phyloP scores from a whole-genome alignment of 2,329 filamentous ascomycete species.

The Hypoxylon sp. region DNA sequence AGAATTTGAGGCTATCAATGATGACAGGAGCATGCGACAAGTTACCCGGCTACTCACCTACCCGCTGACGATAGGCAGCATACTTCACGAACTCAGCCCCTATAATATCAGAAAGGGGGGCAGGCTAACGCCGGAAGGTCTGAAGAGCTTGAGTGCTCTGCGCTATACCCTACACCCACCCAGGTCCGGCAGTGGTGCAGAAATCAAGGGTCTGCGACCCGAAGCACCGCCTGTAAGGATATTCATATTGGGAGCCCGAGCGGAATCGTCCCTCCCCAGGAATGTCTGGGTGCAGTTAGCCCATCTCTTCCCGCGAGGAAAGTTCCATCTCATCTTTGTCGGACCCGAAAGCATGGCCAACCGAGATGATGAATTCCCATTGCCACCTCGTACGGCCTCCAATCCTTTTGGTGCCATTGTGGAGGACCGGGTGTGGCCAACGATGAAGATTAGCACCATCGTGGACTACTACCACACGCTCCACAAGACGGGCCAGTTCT shows the following conservation, averaged over 20 bases:
- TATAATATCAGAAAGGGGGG: conserved; percentile 81
- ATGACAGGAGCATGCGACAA: conserved; percentile 89
- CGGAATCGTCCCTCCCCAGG: conserved; percentile 94
- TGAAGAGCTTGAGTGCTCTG: conserved; percentile 92
- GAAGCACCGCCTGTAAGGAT: conserved; percentile 88
- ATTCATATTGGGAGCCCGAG: conserved; percentile 92
- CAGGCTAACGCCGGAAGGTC: conserved; percentile 82
- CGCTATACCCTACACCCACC: conserved; percentile 94
- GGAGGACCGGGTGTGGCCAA: conserved; percentile 86
- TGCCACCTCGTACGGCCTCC: conserved; percentile 80
- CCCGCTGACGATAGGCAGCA: conserved; percentile 87
- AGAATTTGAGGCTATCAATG: conserved; percentile 89
- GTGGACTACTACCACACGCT: conserved; percentile 98
- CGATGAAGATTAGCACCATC: conserved; percentile 96
- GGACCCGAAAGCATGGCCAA: conserved; percentile 96
- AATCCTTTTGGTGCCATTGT: conserved; percentile 96
- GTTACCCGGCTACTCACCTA: conserved; percentile 94
- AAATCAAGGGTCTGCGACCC: conserved; percentile 80
- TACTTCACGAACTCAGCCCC: conserved; percentile 92
- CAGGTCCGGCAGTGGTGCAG: conserved; percentile 74
- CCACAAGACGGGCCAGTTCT: conserved; percentile 88
- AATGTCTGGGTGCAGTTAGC: conserved; percentile 93
- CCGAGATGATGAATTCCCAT: conserved; percentile 89
- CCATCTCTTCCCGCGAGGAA: conserved; percentile 93
- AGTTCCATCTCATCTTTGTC: conserved; percentile 91